Percentiles rank a stretch among this genome's conserved stretches.
These are phyloP conservation scores for Trametes cinnabarina DNA, from an alignment of 768 basidiomycete species.

Conservation along the genomic window DNA sequence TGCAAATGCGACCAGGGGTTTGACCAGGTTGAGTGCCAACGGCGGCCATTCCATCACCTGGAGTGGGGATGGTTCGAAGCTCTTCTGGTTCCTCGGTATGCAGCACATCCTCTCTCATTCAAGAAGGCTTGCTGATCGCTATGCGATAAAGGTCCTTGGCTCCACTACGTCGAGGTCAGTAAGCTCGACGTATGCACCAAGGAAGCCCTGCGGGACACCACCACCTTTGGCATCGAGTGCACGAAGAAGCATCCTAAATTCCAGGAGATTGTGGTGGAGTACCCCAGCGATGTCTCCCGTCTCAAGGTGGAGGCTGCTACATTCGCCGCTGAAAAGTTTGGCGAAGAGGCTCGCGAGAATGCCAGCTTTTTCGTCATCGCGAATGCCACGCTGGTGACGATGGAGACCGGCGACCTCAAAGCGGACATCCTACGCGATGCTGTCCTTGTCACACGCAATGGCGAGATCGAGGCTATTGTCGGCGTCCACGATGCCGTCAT, in stretches of 20 bases:
- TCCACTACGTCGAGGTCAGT: slow-evolving; percentile 60
- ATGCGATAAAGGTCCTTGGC: slow-evolving; percentile 48
- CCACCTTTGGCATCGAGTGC: slow-evolving; percentile 63
- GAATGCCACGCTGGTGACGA: slow-evolving; percentile 70
- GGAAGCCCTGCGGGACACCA: slow-evolving; percentile 46
- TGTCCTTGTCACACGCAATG: slow-evolving; percentile 51
- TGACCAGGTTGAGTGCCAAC: slow-evolving; percentile 65
- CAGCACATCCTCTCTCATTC: neutral
- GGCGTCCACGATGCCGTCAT: slow-evolving; percentile 38
- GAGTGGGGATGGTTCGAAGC: slow-evolving; percentile 58
- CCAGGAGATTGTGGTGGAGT: slow-evolving; percentile 57
- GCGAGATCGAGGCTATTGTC: slow-evolving; percentile 45
- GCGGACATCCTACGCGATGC: slow-evolving; percentile 53
- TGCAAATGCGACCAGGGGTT: slow-evolving; percentile 57
- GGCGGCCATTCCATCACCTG: slow-evolving; percentile 71
- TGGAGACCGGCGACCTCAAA: slow-evolving; percentile 52
- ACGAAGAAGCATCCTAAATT: slow-evolving; percentile 54
- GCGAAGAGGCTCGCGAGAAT: slow-evolving; percentile 24
- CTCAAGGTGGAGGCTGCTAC: slow-evolving; percentile 50
- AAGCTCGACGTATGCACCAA: slow-evolving; percentile 48
- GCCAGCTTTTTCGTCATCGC: slow-evolving; percentile 54
- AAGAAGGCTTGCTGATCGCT: neutral
- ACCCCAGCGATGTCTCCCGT: slow-evolving; percentile 59
- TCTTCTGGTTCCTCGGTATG: slow-evolving; percentile 75
- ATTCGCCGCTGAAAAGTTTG: neutral